Conservation (phyloP, 257 asterid species). For the Jacaranda mimosifolia region DNA sequence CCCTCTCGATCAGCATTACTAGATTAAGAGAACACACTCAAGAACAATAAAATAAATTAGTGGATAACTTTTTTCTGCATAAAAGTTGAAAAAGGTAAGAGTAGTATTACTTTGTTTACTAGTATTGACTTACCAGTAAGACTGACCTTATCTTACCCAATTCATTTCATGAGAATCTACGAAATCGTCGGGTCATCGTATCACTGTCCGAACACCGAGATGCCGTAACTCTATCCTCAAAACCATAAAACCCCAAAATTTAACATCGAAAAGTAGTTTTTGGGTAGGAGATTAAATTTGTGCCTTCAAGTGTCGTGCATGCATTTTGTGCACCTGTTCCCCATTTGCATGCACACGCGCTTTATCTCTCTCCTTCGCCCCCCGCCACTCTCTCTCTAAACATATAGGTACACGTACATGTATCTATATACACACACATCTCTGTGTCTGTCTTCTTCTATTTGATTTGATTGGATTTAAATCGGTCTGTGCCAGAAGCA, state of each 20-base stretch:
- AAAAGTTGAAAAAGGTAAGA: background rate
- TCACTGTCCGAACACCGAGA: slow-evolving; percentile 30
- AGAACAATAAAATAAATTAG: too few relatives aligned
- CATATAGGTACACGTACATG: slow-evolving; percentile 18
- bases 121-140: slow-evolving; percentile 10
- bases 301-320: slow-evolving; percentile 75
- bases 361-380: slow-evolving; percentile 39
- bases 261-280: background rate
- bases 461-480: background rate
- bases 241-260: background rate
- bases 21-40: too few relatives aligned
- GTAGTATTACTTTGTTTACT: background rate
- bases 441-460: background rate
- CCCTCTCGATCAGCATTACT: too few relatives aligned
- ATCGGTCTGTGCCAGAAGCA: background rate
- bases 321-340: slow-evolving; percentile 66
- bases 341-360: slow-evolving; percentile 62
- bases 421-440: slow-evolving; percentile 27
- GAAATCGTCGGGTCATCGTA: slow-evolving; percentile 27
- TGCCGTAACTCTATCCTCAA: background rate
- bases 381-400: slow-evolving; percentile 37
- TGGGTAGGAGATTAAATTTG: background rate
- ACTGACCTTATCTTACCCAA: slow-evolving; percentile 9
- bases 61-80: too few relatives aligned
- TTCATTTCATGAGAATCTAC: background rate